Evolutionary conservation across 345 rosid species (phyloP).

Genomic region (Arabidopsis arenosa): DNA sequence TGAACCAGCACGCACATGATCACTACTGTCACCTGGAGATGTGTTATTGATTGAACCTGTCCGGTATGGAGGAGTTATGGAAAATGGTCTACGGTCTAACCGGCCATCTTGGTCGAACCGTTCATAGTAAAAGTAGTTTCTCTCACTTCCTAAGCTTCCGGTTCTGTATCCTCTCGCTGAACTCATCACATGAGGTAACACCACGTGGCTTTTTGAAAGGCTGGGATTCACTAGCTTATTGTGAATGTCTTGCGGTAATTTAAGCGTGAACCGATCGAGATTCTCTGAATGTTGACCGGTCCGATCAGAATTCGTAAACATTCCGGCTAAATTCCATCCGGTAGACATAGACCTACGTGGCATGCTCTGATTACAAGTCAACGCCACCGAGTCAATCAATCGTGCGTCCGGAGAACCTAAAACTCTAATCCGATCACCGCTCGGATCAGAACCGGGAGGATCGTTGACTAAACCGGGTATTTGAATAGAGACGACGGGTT

Average conservation of each 20-base stretch:
- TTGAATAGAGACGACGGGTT: slow-evolving; percentile 30
- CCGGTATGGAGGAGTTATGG: slow-evolving; percentile 54
- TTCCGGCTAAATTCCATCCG: slow-evolving; percentile 61
- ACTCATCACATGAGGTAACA: slow-evolving; percentile 65
- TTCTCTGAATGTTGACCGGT: slow-evolving; percentile 65
- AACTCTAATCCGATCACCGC: slow-evolving; percentile 21
- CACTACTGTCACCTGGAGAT: slow-evolving; percentile 41
- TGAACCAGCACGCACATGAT: slow-evolving; percentile 43
- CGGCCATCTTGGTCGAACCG: slow-evolving; percentile 55
- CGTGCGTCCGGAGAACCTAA: slow-evolving; percentile 40
- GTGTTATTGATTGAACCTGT: slow-evolving; percentile 41
- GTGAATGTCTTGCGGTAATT: slow-evolving; percentile 68
- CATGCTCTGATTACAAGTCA: slow-evolving; percentile 42
- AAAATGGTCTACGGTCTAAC: slow-evolving; percentile 50
- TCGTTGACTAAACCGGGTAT: slow-evolving; percentile 37
- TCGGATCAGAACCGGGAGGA: slow-evolving; percentile 2
- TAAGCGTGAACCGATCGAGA: slow-evolving; percentile 71
- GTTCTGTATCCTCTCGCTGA: slow-evolving; percentile 63
- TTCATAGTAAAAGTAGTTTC: slow-evolving; percentile 49
- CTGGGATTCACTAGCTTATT: slow-evolving; percentile 48
- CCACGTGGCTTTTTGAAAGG: slow-evolving; percentile 56
- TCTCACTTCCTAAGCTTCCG: slow-evolving; percentile 48
- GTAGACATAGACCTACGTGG: slow-evolving; percentile 67
- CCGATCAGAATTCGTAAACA: slow-evolving; percentile 62
- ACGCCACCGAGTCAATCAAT: slow-evolving; percentile 40